These are phyloP conservation scores for Candida sanyaensis DNA, from an alignment of 1,139 yeast genomes.

Conservation along the genomic window DNA sequence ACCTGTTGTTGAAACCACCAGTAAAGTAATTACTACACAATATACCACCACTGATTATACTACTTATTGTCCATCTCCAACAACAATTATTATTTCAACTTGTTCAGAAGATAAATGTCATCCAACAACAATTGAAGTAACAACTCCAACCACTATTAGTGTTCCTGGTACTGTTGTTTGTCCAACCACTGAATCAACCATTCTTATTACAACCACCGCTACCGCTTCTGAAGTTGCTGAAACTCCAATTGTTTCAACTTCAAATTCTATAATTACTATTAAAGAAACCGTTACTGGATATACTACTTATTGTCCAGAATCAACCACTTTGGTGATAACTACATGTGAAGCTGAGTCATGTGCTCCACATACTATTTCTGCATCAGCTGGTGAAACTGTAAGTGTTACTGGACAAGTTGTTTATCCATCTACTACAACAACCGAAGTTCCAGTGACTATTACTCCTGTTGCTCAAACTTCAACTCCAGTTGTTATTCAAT, in stretches of 20 bases:
- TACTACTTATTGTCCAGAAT: conserved; percentile 15
- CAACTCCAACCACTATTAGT: conserved; percentile 4
- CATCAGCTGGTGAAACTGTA: conserved; percentile 7
- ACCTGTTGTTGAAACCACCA: not conserved
- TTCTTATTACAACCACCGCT: conserved; percentile 22
- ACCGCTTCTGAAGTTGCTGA: not conserved
- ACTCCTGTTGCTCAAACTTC: conserved; percentile 9
- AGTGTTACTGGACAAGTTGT: conserved; percentile 6
- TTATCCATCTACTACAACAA: conserved; percentile 1
- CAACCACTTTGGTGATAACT: conserved; percentile 8
- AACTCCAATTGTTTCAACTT: conserved; percentile 2
- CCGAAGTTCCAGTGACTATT: conserved; percentile 3
- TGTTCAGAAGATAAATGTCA: conserved; percentile 5
- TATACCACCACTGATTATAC: conserved; percentile 12
- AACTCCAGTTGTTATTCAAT: conserved; percentile 19
- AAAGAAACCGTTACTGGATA: conserved; percentile 9
- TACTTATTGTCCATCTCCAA: conserved; percentile 14
- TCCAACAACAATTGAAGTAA: conserved; percentile 4
- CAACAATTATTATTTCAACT: conserved; percentile 4
- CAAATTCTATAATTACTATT: conserved; percentile 2
- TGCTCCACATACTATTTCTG: conserved; percentile 8
- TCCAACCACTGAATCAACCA: conserved; percentile 40
- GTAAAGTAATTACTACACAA: conserved; percentile 1
- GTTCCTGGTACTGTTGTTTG: conserved; percentile 10
- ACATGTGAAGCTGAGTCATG: conserved; percentile 6